A percentile compares a stretch with the other conserved stretches of the same genome.
phyloP scores from a whole-genome alignment of 768 basidiomycete genomes.

The Coprinopsis strossmayeri region DNA sequence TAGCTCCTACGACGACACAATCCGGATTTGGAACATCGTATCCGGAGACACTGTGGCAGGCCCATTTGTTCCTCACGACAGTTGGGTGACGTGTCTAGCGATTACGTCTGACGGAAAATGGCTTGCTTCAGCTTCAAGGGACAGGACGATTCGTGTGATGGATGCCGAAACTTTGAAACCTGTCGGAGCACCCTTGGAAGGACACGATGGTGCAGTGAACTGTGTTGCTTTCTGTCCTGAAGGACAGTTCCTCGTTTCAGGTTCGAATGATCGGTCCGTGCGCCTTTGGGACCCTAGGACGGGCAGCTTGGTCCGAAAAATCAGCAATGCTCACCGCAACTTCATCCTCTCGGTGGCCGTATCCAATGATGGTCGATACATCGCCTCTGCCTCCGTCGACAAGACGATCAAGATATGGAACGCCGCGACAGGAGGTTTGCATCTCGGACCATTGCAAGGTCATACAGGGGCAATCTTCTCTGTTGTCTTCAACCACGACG shows the following conservation, averaged over 20 bases:
- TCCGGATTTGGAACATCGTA: conserved; percentile 20
- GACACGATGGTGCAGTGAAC: conserved; percentile 7
- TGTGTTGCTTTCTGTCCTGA: conserved; percentile 16
- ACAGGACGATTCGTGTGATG: conserved; percentile 18
- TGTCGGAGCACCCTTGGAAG: conserved; percentile 19
- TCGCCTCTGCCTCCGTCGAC: conserved; percentile 14
- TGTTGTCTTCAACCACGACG: conserved; percentile 16
- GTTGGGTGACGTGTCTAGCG: conserved; percentile 14
- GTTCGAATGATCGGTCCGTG: conserved; percentile 13
- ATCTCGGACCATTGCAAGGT: conserved; percentile 14
- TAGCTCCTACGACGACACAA: conserved; percentile 17
- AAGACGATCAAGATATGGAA: conserved; percentile 17
- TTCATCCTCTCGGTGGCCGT: conserved; percentile 7
- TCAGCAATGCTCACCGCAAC: conserved; percentile 5
- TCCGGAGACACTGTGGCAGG: conserved; percentile 8
- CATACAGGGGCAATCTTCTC: conserved; percentile 13
- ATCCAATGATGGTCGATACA: conserved; percentile 10
- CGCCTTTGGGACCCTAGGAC: conserved; percentile 9
- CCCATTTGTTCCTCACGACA: conserved; percentile 10
- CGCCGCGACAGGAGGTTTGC: conserved; percentile 8
- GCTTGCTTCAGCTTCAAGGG: conserved; percentile 14
- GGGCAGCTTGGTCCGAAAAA: conserved; percentile 1
- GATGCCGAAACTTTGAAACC: conserved; percentile 11
- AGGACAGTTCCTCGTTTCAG: conserved; percentile 14
- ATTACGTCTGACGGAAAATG: conserved; percentile 17